Conservation (phyloP, 208 protist species). For the Vickermania spadyakhi region DNA sequence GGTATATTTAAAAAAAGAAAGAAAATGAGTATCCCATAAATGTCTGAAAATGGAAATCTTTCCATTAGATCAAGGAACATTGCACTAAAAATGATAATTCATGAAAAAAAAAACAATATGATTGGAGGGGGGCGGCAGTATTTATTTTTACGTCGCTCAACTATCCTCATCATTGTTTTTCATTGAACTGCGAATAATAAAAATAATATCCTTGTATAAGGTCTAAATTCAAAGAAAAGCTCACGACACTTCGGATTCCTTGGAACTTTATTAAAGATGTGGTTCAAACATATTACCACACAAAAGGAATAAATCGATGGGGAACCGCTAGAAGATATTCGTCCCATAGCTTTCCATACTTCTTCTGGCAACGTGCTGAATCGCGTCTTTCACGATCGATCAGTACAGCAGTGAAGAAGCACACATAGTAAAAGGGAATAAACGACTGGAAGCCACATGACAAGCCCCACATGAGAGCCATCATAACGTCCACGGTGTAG, state of each 20-base stretch:
- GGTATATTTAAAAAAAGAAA: too few species aligned
- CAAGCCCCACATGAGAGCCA: conserved; percentile 90
- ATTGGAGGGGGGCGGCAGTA: too few species aligned
- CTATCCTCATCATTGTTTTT: too few species aligned
- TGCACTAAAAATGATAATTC: too few species aligned
- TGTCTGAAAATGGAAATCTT: too few species aligned
- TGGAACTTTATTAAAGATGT: too few species aligned
- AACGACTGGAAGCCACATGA: conserved; percentile 82
- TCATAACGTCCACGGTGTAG: conserved; percentile 91
- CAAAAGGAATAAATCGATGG: conserved; percentile 93
- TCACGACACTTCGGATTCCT: too few species aligned
- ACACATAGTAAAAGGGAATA: conserved; percentile 94
- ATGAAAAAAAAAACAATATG: too few species aligned
- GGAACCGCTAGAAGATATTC: conserved; percentile 89
- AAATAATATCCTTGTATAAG: not conserved
- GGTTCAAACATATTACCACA: conserved; percentile 61
- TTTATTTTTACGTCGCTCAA: too few species aligned
- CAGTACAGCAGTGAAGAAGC: conserved; percentile 90
- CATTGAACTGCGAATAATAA: not conserved
- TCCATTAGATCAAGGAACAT: too few species aligned
- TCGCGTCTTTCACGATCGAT: conserved; percentile 87
- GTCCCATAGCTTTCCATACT: conserved; percentile 95
- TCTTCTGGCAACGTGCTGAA: conserved; percentile 68
- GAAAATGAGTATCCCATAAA: too few species aligned
- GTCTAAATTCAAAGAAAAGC: not conserved